Conservation (phyloP, 192 early-diverging fungal genomes). For the Backusella morwellensis region DNA sequence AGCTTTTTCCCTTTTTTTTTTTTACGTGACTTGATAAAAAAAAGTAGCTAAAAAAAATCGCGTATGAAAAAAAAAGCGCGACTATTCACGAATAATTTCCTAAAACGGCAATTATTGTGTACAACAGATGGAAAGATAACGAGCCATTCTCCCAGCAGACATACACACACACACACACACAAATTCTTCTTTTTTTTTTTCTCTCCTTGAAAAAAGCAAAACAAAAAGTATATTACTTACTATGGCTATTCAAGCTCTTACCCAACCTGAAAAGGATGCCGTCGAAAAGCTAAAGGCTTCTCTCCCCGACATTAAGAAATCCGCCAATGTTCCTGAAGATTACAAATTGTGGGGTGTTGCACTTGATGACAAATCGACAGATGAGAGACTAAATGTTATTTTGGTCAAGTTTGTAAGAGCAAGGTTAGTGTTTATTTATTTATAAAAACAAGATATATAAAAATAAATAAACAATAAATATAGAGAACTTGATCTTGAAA, state of each 20-base stretch:
- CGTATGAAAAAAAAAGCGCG: background rate
- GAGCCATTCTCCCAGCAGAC: background rate
- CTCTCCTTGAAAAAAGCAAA: background rate
- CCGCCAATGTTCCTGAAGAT: constrained; percentile 25
- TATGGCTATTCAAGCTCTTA: constrained; percentile 25
- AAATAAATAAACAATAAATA: background rate
- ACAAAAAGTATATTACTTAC: constrained; percentile 11
- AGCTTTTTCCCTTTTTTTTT: background rate
- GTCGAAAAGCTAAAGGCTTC: constrained; percentile 44
- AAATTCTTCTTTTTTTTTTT: no score
- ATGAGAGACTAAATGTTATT: constrained; percentile 54
- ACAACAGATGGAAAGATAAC: background rate
- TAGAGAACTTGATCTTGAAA: constrained; percentile 34
- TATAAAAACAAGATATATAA: background rate
- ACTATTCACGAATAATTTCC: background rate
- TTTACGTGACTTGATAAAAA: constrained; percentile 1
- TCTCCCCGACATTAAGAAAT: constrained; percentile 41
- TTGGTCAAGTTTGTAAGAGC: constrained; percentile 58
- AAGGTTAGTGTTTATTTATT: constrained; percentile 28
- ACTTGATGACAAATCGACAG: constrained; percentile 38
- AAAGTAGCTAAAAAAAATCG: background rate
- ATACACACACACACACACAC: no score
- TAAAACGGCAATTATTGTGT: background rate
- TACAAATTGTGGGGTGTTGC: constrained; percentile 51
- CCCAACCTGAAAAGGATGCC: constrained; percentile 37